A percentile compares a stretch with the other conserved stretches of the same genome.
phyloP scores from a whole-genome alignment of 2,329 filamentous ascomycete genomes.

The Penicillium hordei region DNA sequence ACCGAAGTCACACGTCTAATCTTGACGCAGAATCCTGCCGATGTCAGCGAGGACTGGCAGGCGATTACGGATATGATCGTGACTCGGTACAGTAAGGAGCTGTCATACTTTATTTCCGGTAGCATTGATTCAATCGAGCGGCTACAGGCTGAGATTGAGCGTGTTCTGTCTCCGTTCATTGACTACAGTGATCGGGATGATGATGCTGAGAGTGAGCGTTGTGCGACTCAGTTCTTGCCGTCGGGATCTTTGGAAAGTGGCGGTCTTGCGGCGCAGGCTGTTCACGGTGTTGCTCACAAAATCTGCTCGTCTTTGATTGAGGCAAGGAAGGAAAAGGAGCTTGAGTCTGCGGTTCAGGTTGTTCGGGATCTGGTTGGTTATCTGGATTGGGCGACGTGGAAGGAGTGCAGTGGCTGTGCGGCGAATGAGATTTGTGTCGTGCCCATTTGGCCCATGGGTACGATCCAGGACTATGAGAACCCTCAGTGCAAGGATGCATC shows the following conservation, averaged over 20 bases:
- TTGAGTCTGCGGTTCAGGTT: conserved; percentile 28
- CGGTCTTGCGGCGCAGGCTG: conserved; percentile 27
- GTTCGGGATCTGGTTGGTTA: conserved; percentile 49
- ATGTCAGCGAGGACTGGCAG: conserved; percentile 61
- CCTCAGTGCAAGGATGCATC: conserved; percentile 46
- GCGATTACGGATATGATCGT: conserved; percentile 65
- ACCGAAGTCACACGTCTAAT: conserved; percentile 50
- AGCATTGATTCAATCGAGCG: conserved; percentile 21
- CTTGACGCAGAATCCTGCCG: conserved; percentile 29
- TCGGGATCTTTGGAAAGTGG: conserved; percentile 5
- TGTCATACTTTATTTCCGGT: conserved; percentile 44
- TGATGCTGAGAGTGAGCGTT: conserved; percentile 31
- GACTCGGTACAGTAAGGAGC: conserved; percentile 58
- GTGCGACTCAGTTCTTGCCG: conserved; percentile 38
- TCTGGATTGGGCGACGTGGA: conserved; percentile 62
- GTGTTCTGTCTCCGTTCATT: conserved; percentile 36
- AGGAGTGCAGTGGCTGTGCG: conserved; percentile 54
- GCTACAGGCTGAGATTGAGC: conserved; percentile 32
- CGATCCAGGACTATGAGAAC: conserved; percentile 53
- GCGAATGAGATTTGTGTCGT: conserved; percentile 59
- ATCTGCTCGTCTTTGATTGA: conserved; percentile 36
- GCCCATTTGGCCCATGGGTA: conserved; percentile 65
- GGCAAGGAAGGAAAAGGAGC: conserved; percentile 22
- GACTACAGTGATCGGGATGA: conserved; percentile 34
- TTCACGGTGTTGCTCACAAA: conserved; percentile 31